phyloP scores from a whole-genome alignment of 164 flowering plant genomes.

The Warburgia ugandensis region DNA sequence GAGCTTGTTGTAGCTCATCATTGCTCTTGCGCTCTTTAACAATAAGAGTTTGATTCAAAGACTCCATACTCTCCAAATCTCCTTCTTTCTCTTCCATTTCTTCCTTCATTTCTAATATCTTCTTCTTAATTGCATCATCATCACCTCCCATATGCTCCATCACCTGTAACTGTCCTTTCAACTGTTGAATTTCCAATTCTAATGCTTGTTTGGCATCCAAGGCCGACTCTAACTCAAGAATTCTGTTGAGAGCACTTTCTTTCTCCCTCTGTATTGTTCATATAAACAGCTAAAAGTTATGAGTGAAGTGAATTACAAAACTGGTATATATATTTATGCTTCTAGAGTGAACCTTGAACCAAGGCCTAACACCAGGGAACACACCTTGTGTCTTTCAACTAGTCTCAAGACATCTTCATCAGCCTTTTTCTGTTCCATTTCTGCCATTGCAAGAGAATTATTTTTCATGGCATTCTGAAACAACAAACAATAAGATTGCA shows the following conservation, averaged over 20 bases:
- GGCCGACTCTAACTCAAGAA: conserved; percentile 45
- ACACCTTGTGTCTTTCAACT: conserved; percentile 67
- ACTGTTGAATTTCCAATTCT: conserved; percentile 60
- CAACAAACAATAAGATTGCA: conserved; percentile 4
- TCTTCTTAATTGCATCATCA: conserved; percentile 20
- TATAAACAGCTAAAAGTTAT: background rate
- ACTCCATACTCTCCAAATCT: conserved; percentile 11
- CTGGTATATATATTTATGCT: background rate
- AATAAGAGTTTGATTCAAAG: conserved; percentile 9
- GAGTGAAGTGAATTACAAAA: background rate
- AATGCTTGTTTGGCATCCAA: conserved; percentile 71
- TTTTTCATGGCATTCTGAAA: conserved; percentile 41
- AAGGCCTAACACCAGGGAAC: conserved; percentile 1
- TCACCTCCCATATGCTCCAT: conserved; percentile 58
- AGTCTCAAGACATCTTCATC: conserved; percentile 52
- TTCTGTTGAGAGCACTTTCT: conserved; percentile 40
- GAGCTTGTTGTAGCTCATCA: conserved; percentile 67
- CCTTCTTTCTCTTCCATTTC: conserved; percentile 12
- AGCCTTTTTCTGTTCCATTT: conserved; percentile 53
- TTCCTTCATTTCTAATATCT: conserved; percentile 1
- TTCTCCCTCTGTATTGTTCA: conserved; percentile 53
- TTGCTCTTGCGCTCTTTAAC: conserved; percentile 25
- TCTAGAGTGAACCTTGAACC: background rate
- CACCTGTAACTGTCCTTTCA: conserved; percentile 57
- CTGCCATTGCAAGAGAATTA: conserved; percentile 37